Percentiles rank a stretch among this genome's conserved stretches.
These are phyloP conservation scores for Magnusiomyces magnusii DNA, from an alignment of 1,139 yeast genomes.

Conservation along the genomic window DNA sequence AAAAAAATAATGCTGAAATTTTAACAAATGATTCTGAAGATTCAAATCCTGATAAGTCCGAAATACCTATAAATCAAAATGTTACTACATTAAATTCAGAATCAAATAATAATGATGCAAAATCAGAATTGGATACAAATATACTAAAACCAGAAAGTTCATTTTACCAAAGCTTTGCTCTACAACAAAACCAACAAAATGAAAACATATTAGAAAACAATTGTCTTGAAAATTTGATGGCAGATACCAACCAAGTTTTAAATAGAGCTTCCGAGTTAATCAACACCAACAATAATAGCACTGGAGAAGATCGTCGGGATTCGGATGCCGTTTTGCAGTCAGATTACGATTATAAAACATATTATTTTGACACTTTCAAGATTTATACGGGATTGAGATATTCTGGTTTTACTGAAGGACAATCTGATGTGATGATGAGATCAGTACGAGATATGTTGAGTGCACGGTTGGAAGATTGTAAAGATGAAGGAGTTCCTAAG, in stretches of 20 bases:
- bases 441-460: constrained; percentile 33
- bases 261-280: neutral
- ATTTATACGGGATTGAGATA: constrained; percentile 32
- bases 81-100: too few species aligned
- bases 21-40: too few species aligned
- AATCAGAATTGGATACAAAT: too few species aligned
- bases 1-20: neutral
- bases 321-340: neutral
- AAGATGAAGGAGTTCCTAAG: constrained; percentile 52
- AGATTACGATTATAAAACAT: constrained; percentile 10
- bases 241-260: neutral
- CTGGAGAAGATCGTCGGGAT: neutral
- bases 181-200: neutral
- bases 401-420: constrained; percentile 37
- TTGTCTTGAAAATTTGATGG: neutral
- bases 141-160: neutral
- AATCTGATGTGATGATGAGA: constrained; percentile 36
- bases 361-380: constrained; percentile 37
- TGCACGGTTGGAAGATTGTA: constrained; percentile 46
- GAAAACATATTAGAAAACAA: neutral
- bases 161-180: neutral
- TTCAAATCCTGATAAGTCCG: neutral
- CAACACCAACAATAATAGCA: neutral
- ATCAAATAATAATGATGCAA: too few species aligned
- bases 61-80: too few species aligned